Conservation (phyloP, 371 early-diverging fungal genomes). For the Rhizopus arrhizus region DNA sequence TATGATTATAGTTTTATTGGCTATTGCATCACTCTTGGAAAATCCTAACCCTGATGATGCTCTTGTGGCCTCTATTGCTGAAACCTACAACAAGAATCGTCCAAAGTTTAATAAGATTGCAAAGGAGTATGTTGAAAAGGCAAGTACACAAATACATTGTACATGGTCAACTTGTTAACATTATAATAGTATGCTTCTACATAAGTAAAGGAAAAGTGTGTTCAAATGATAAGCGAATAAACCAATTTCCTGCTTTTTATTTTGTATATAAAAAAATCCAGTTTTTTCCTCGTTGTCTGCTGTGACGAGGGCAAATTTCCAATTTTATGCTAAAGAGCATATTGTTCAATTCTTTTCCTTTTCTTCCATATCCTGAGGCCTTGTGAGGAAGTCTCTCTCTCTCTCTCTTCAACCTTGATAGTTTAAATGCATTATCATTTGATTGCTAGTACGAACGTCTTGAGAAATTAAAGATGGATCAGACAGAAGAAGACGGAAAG, state of each 20-base stretch:
- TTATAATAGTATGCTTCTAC: background rate
- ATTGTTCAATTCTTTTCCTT: no score
- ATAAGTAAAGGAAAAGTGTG: background rate
- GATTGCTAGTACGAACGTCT: no score
- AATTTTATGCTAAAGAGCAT: no score
- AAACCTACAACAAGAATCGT: conserved; percentile 74
- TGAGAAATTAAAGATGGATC: no score
- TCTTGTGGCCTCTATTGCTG: conserved; percentile 81
- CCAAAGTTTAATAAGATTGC: conserved; percentile 79
- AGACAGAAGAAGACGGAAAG: no score
- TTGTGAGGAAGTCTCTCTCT: no score
- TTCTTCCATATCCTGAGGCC: no score
- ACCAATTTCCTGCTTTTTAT: background rate
- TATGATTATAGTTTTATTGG: conserved; percentile 59
- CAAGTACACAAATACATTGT: conserved; percentile 15
- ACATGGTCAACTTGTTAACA: background rate
- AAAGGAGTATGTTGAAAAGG: conserved; percentile 81
- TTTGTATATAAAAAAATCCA: no score
- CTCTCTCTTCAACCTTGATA: no score
- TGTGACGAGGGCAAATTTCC: no score
- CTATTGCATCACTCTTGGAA: conserved; percentile 72
- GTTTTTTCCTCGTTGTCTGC: no score
- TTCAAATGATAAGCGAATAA: background rate
- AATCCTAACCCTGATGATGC: conserved; percentile 94
- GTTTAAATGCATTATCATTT: no score